phyloP scores from a whole-genome alignment of 2,329 filamentous ascomycete genomes.

The Pseudogymnoascus sp. region DNA sequence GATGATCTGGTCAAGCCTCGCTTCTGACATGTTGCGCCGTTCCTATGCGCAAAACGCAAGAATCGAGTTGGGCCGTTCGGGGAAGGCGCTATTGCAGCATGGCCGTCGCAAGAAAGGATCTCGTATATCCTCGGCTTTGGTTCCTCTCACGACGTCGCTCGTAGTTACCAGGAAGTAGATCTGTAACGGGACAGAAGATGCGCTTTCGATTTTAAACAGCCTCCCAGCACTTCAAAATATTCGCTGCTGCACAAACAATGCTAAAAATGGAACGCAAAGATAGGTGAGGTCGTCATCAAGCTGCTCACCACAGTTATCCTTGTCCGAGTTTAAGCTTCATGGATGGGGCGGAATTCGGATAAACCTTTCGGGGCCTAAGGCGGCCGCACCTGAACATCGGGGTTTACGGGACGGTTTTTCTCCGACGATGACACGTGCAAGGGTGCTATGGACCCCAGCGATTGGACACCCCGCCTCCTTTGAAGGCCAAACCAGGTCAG shows the following conservation, averaged over 20 bases:
- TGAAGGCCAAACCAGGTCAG: background rate
- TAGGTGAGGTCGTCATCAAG: background rate
- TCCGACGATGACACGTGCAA: background rate
- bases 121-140: background rate
- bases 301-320: background rate
- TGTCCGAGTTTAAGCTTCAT: slow-evolving; percentile 2
- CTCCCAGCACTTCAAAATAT: background rate
- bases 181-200: background rate
- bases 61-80: background rate
- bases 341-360: background rate
- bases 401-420: background rate
- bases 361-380: background rate
- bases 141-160: background rate
- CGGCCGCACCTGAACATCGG: background rate
- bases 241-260: background rate
- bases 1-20: slow-evolving; percentile 65
- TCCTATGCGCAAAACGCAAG: background rate
- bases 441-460: slow-evolving; percentile 5
- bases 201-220: background rate
- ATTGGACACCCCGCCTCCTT: slow-evolving; percentile 5
- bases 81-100: background rate
- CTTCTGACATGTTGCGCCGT: background rate
- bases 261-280: background rate
- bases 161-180: background rate
- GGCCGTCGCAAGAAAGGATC: background rate